Evolutionary conservation across 495 filamentous ascomycete genomes (phyloP).

Genomic region (Corynascus novoguineensis): DNA sequence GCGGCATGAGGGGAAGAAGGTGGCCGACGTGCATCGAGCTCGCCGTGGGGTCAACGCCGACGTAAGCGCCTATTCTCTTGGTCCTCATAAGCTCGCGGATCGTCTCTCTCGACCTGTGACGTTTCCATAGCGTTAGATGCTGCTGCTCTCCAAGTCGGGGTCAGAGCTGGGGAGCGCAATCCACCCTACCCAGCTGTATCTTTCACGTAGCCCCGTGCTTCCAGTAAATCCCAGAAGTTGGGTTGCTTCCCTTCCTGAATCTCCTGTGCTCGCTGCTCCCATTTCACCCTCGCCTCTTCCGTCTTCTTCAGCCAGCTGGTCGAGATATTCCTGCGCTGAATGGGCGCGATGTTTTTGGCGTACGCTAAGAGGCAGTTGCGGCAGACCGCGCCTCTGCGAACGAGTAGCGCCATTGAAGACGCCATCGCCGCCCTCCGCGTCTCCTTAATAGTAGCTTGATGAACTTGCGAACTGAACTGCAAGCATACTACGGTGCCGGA

Average conservation of each 20-base stretch:
- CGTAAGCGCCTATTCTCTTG: constrained; percentile 73
- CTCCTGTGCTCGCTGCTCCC: constrained; percentile 50
- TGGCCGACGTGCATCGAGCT: constrained; percentile 88
- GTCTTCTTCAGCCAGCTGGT: constrained; percentile 32
- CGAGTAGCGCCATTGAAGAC: constrained; percentile 13
- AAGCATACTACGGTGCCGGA: background rate
- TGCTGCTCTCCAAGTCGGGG: background rate
- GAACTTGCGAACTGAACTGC: background rate
- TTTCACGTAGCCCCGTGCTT: constrained; percentile 76
- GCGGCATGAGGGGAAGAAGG: constrained; percentile 85
- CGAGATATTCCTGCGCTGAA: constrained; percentile 8
- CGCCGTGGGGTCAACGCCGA: constrained; percentile 89
- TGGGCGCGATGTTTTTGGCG: background rate
- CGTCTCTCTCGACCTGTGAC: constrained; percentile 47
- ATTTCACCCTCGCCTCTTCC: constrained; percentile 50
- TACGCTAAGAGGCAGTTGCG: constrained; percentile 9
- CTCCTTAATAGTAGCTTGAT: background rate
- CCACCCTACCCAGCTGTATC: constrained; percentile 70
- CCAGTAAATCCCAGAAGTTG: constrained; percentile 62
- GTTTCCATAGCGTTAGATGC: background rate
- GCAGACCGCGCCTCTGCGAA: constrained; percentile 16
- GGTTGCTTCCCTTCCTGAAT: constrained; percentile 58
- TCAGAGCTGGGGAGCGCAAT: background rate
- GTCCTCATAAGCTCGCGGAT: constrained; percentile 64
- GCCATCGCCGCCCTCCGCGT: constrained; percentile 13